phyloP scores from a whole-genome alignment of 495 filamentous ascomycete genomes.

The Penicillium cinerascens region DNA sequence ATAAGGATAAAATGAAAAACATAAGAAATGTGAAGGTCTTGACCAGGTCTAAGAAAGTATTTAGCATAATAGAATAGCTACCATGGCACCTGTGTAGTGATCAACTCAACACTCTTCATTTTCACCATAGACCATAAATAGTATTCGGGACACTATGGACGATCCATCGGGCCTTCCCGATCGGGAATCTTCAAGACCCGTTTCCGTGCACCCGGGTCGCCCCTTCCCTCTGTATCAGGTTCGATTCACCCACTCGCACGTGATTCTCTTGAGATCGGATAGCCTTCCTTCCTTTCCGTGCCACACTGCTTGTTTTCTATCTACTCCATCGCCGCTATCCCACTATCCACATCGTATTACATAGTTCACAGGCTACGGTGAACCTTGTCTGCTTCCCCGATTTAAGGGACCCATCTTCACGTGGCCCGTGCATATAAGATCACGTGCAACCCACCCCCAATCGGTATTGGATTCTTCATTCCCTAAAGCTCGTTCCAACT shows the following conservation, averaged over 20 bases:
- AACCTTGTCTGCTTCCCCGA: not conserved
- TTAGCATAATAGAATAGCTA: too few relatives aligned
- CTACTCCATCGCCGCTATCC: not conserved
- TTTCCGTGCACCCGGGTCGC: not conserved
- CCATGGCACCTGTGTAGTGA: too few relatives aligned
- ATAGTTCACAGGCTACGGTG: not conserved
- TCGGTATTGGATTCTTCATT: constrained; percentile 1
- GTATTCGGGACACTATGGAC: too few relatives aligned
- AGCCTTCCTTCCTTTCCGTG: too few relatives aligned
- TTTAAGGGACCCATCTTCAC: constrained; percentile 1
- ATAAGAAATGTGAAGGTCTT: too few relatives aligned
- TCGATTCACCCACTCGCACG: not conserved
- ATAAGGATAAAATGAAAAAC: too few relatives aligned
- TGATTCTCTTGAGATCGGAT: not conserved
- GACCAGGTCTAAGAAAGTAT: too few relatives aligned
- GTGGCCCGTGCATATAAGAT: constrained; percentile 10
- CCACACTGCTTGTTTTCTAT: too few relatives aligned
- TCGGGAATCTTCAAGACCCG: not conserved
- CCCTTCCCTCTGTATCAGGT: not conserved
- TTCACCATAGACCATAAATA: too few relatives aligned
- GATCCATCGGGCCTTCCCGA: not conserved
- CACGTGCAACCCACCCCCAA: constrained; percentile 6
- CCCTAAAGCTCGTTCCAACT: constrained; percentile 3
- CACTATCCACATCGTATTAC: not conserved
- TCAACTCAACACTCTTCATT: too few relatives aligned